A percentile compares a stretch with the other conserved stretches of the same genome.
These are phyloP conservation scores for Didymella sp. DNA, from an alignment of 2,329 filamentous ascomycete species.

Conservation along the genomic window DNA sequence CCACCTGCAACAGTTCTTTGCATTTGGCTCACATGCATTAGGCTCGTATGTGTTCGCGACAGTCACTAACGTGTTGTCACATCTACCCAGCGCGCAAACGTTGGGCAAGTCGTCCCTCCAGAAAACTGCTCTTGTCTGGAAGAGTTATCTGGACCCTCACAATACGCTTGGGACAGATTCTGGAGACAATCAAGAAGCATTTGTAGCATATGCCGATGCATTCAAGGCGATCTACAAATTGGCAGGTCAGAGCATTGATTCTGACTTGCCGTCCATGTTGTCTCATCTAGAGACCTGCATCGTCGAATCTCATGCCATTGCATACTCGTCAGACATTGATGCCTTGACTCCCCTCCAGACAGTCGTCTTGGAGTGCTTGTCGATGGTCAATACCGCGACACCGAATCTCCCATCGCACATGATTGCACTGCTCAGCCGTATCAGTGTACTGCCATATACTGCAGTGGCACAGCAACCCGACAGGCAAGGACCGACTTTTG, in stretches of 20 bases:
- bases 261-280: slow-evolving; percentile 71
- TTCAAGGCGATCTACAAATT: slow-evolving; percentile 81
- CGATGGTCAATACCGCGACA: slow-evolving; percentile 71
- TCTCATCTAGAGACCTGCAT: slow-evolving; percentile 74
- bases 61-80: slow-evolving; percentile 50
- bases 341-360: slow-evolving; percentile 75
- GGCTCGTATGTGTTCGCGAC: slow-evolving; percentile 53
- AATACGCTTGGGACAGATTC: slow-evolving; percentile 28
- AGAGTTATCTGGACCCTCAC: slow-evolving; percentile 40
- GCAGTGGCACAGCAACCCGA: slow-evolving; percentile 26
- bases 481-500: slow-evolving; percentile 73
- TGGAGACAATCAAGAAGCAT: slow-evolving; percentile 73
- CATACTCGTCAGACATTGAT: slow-evolving; percentile 76
- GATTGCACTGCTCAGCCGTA: slow-evolving; percentile 71
- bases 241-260: slow-evolving; percentile 68
- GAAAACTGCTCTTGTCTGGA: slow-evolving; percentile 47
- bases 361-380: slow-evolving; percentile 71
- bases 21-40: slow-evolving; percentile 49
- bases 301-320: slow-evolving; percentile 70
- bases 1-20: slow-evolving; percentile 66
- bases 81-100: slow-evolving; percentile 28
- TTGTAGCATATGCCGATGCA: slow-evolving; percentile 82
- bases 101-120: slow-evolving; percentile 38
- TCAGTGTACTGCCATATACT: slow-evolving; percentile 73
- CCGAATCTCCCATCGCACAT: slow-evolving; percentile 71